Evolutionary conservation across 306 rosid species (phyloP), one percentile per base, ranked within the genome.

Genomic region (Echinosophora koreensis): DNA sequence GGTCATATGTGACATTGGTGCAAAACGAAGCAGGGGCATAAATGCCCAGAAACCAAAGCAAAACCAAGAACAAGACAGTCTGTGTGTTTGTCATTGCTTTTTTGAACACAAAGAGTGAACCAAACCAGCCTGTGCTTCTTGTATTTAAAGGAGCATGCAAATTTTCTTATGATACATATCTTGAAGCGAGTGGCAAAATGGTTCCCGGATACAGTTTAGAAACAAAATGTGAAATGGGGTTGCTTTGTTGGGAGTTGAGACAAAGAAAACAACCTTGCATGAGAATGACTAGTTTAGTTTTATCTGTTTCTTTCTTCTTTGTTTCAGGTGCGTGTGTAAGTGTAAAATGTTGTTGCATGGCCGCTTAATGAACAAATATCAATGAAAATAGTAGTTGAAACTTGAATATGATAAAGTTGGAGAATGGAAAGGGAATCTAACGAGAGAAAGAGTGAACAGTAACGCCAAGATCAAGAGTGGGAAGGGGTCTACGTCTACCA

Each of bases 1-100:
- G 93, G 46, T 95, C 99, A 77, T 95, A 95, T 3, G 87, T 87
- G 59, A 95, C 97, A 69, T 86, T 90, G 66, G 84, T 69, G 1
- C 88, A 84, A 79, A 84, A 81, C 46, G 87, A 80, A 46, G 72
- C 12, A 73, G 81, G 55, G 0, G 69, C 80, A 70, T 89, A 13
- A 77, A 81, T 72, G 9, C 86, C 68, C 12, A 92, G 57, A 74
- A 89, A 35, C 84, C 85, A 78, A 52, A 78, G 18, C 65, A 84
- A 67, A 75, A n/a, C n/a, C n/a, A n/a, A n/a, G n/a, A n/a, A 73
- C 58, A 74, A 71, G 47, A 77, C 50, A 74, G 81, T 47, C 65
- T 32, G 82, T 5, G 74, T 70, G 59, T 49, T 76, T 81, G 58
- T 83, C 98, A 92, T 92, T 42, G 82, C 39, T 38, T 49, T 30